Evolutionary conservation across 345 rosid genomes (phyloP), one percentile per base, ranked within the genome.

Genomic region (Melaleuca quinquenervia): DNA sequence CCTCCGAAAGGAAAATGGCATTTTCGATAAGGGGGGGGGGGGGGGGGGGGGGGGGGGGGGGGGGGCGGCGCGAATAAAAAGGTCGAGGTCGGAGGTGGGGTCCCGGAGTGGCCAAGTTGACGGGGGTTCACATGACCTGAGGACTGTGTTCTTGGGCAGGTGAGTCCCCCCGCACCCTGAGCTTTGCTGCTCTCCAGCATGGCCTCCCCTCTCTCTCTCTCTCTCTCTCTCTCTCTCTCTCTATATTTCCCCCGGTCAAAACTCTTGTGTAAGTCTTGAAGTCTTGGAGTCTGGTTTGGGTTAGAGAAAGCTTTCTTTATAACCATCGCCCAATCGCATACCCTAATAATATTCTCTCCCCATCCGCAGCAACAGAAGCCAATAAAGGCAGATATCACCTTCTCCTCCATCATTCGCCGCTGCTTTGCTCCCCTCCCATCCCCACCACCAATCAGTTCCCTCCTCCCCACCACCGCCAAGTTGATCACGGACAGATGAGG

Each of bases 151-250:
- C 80, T 50, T 55, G 27, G 48, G 56, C 82, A 85, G 84, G 88
- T 89, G 83, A 91, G 84, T 90, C 88, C 88, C 91, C 90, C 92
- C 88, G 41, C 41, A 41, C 27, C 62, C 62, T 85, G 90, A 86
- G 60, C 85, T 78, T 87, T 78, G 87, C 85, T 78, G 87, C 89
- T 76, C 56, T 62, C 75, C 86, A 80, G 84, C 87, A 90, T 80
- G 90, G 85, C 50, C 87, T 49, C 80, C 41, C 41, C 4, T 7
- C 41, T 20, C 53, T 29, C 50, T 50, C 83, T 74, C 62, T 76
- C 82, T 8, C 6, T 52, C 64, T 54, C 53, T 54, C 24, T 10
- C 83, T 15, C 45, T 7, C 9, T 51, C n/a, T n/a, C n/a, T n/a
- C n/a, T n/a, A n/a, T n/a, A n/a, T n/a, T n/a, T n/a, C n/a, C 36